Conservation (phyloP, 148 eudicot genomes). For the Hydrangea macrophylla region DNA sequence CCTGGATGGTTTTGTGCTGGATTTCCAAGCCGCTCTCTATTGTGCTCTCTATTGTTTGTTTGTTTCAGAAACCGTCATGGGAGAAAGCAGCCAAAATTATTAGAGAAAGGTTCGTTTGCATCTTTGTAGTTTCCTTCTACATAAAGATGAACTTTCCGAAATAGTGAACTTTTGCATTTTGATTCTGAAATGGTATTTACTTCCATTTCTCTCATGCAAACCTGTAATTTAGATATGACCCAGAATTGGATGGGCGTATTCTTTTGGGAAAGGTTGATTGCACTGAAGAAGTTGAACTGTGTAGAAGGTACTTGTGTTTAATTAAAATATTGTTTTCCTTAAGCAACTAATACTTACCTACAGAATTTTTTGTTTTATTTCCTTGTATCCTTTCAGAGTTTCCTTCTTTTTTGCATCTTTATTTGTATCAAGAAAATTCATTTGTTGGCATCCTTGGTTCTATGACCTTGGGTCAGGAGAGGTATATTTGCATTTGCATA, state of each 20-base stretch:
- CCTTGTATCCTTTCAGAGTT: background rate
- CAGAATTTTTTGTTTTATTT: slow-evolving; percentile 5
- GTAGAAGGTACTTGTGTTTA: slow-evolving; percentile 61
- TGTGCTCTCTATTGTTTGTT: background rate
- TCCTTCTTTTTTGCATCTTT: background rate
- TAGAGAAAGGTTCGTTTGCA: slow-evolving; percentile 59
- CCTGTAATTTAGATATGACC: slow-evolving; percentile 64
- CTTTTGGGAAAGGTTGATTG: slow-evolving; percentile 92
- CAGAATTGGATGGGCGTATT: slow-evolving; percentile 91
- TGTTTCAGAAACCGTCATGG: slow-evolving; percentile 93
- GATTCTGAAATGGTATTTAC: background rate
- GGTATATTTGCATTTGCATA: background rate
- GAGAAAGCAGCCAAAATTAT: slow-evolving; percentile 83
- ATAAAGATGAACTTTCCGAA: background rate
- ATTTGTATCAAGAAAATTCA: background rate
- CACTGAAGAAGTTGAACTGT: slow-evolving; percentile 75
- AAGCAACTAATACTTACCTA: background rate
- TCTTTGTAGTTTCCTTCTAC: slow-evolving; percentile 6
- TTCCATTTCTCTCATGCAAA: slow-evolving; percentile 12
- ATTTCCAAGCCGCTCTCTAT: background rate
- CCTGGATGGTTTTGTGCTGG: background rate
- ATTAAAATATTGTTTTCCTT: background rate
- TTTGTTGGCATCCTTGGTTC: background rate
- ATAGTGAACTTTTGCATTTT: background rate
- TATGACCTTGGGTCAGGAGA: background rate